phyloP scores from a whole-genome alignment of 164 flowering plant species.

The Cinnamomum micranthum region DNA sequence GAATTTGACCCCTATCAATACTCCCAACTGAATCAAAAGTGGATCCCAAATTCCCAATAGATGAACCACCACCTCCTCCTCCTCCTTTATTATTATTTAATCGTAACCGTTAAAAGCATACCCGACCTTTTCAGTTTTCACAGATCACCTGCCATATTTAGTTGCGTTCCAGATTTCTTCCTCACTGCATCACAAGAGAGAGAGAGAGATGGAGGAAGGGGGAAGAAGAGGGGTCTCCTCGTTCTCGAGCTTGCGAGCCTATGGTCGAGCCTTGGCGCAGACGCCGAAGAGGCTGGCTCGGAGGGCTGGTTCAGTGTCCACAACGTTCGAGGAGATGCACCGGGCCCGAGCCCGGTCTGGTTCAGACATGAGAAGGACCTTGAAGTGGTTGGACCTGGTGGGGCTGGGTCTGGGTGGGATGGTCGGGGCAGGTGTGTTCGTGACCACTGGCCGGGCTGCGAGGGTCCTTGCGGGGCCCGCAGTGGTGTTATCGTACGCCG shows the following conservation, averaged over 20 bases:
- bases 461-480: slow-evolving; percentile 66
- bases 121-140: no score
- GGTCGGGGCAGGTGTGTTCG: slow-evolving; percentile 91
- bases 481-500: slow-evolving; percentile 69
- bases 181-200: neutral
- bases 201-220: neutral
- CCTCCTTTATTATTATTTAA: no score
- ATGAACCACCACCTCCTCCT: no score
- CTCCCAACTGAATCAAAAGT: no score
- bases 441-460: slow-evolving; percentile 63
- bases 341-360: slow-evolving; percentile 60
- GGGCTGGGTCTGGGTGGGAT: slow-evolving; percentile 84
- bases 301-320: slow-evolving; percentile 58
- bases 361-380: slow-evolving; percentile 42
- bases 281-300: slow-evolving; percentile 47
- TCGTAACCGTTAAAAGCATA: no score
- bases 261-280: slow-evolving; percentile 43
- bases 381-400: slow-evolving; percentile 76
- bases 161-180: no score
- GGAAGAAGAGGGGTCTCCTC: slow-evolving; percentile 21
- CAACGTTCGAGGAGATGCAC: slow-evolving; percentile 65
- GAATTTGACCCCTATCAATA: no score
- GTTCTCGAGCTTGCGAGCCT: slow-evolving; percentile 46
- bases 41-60: no score
- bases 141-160: no score